Percentiles rank a stretch among this genome's conserved stretches.
Evolutionary conservation across 306 rosid species (phyloP).

Genomic region (Astragalus membranaceus): DNA sequence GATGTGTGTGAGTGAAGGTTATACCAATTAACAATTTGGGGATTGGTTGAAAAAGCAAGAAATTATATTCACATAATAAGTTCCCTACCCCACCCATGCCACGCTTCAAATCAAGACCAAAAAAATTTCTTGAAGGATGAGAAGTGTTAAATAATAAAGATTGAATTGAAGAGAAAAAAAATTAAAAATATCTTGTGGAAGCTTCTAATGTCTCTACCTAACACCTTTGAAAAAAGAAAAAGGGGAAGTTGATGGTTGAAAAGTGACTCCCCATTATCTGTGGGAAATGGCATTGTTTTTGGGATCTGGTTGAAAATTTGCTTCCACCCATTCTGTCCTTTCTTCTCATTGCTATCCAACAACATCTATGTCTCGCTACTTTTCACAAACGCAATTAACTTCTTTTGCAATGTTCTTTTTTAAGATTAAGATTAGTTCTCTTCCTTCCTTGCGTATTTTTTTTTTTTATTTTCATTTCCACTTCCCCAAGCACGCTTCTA

Average conservation of each 20-base stretch:
- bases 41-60: not conserved
- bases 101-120: not conserved
- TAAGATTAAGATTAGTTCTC: not conserved
- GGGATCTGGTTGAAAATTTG: constrained; percentile 28
- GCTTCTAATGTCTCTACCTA: constrained; percentile 48
- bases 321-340: constrained; percentile 31
- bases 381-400: constrained; percentile 1
- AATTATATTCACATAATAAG: not conserved
- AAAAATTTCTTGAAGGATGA: not conserved
- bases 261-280: constrained; percentile 36
- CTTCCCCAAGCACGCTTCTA: not conserved
- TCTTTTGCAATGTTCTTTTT: not conserved
- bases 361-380: not conserved
- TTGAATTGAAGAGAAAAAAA: not conserved
- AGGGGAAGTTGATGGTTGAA: constrained; percentile 30
- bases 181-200: constrained; percentile 29
- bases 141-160: not conserved
- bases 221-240: constrained; percentile 40
- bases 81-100: not conserved
- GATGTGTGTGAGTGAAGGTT: constrained; percentile 32
- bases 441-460: not conserved
- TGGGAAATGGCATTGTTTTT: constrained; percentile 26
- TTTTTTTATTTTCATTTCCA: not conserved
- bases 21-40: constrained; percentile 9
- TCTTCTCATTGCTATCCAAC: constrained; percentile 17